Conservation (phyloP, 495 filamentous ascomycete species). For the Xylaria castorea region DNA sequence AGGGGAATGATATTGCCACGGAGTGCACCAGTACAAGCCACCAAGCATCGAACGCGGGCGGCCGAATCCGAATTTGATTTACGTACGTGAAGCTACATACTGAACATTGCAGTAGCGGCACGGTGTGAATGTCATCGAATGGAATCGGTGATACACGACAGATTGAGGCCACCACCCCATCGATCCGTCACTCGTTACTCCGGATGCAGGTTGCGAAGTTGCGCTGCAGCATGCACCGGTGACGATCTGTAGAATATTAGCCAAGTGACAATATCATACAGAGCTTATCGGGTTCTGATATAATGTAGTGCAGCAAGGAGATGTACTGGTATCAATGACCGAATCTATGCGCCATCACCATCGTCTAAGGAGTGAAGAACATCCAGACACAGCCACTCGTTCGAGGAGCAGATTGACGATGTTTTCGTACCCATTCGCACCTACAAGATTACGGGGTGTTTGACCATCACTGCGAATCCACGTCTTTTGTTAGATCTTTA, state of each 20-base stretch:
- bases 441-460: background rate
- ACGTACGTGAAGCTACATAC: background rate
- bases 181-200: background rate
- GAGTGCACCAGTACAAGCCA: background rate
- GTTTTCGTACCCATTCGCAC: background rate
- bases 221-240: background rate
- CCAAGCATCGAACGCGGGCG: too few relatives aligned
- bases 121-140: background rate
- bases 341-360: too few relatives aligned
- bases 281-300: background rate
- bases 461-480: too few relatives aligned
- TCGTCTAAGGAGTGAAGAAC: too few relatives aligned
- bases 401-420: background rate
- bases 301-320: too few relatives aligned
- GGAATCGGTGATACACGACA: background rate
- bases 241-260: background rate
- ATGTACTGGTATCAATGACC: too few relatives aligned
- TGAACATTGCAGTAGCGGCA: background rate
- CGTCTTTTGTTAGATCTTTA: too few relatives aligned
- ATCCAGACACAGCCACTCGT: background rate
- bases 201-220: background rate
- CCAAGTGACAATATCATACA: background rate
- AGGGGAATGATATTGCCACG: background rate
- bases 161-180: background rate
- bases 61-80: too few relatives aligned